These are phyloP conservation scores for Coemansia sp. DNA, from an alignment of 192 early-diverging fungal species.

Conservation along the genomic window DNA sequence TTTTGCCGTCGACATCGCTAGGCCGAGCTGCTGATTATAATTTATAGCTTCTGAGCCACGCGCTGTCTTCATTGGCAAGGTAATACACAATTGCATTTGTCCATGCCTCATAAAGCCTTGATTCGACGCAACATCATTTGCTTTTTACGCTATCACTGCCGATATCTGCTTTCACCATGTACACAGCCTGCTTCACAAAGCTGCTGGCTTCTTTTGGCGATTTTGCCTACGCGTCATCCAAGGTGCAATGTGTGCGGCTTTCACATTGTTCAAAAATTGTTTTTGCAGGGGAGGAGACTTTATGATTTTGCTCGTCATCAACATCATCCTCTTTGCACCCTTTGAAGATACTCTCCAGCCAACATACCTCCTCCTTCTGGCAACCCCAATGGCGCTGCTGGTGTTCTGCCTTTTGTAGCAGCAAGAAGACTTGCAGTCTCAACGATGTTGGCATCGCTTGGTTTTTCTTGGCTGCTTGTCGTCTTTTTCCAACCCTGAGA, in stretches of 20 bases:
- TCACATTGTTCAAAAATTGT: background rate
- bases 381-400: background rate
- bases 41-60: background rate
- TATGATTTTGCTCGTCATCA: background rate
- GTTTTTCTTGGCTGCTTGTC: background rate
- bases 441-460: background rate
- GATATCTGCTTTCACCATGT: conserved; percentile 1
- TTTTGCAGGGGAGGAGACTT: background rate
- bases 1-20: background rate
- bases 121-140: background rate
- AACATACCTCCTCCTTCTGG: background rate
- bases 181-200: background rate
- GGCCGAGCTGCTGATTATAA: background rate
- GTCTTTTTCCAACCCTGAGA: background rate
- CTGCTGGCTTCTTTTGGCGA: background rate
- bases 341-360: background rate
- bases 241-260: background rate
- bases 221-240: background rate
- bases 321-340: background rate
- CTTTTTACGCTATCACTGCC: background rate
- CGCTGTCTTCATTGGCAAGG: background rate
- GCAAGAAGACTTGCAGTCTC: background rate
- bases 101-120: background rate
- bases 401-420: background rate
- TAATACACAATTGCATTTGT: background rate